Evolutionary conservation across 116 monocot genomes (phyloP).

Genomic region (Posidonia oceanica): DNA sequence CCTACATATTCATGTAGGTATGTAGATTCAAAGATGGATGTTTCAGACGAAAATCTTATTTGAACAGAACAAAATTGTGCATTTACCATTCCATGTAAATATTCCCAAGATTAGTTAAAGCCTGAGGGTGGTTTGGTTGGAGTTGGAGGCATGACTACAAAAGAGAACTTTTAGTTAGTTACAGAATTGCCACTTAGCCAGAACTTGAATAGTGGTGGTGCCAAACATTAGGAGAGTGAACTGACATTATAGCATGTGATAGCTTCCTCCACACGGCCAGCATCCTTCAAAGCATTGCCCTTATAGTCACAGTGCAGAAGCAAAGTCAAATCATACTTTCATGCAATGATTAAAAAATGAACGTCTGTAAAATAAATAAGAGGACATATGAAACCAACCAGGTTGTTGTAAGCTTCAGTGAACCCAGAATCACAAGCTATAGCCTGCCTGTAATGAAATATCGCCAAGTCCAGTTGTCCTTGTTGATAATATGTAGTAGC

Average conservation of each 20-base stretch:
- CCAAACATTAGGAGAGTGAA: constrained; percentile 3
- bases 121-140: constrained; percentile 96
- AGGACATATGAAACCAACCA: constrained; percentile 35
- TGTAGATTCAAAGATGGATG: not conserved
- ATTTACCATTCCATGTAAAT: constrained; percentile 95
- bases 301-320: constrained; percentile 7
- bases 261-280: constrained; percentile 83
- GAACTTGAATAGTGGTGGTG: not conserved
- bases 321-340: not conserved
- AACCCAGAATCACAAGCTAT: constrained; percentile 73
- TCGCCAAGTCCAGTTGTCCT: constrained; percentile 93
- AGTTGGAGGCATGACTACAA: constrained; percentile 74
- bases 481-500: constrained; percentile 59
- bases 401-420: constrained; percentile 92
- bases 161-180: not conserved
- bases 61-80: not conserved
- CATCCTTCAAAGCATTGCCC: constrained; percentile 98
- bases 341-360: too few relatives aligned
- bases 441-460: constrained; percentile 87
- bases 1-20: constrained; percentile 25
- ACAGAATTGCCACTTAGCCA: not conserved
- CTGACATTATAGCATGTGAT: constrained; percentile 68
- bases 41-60: not conserved
- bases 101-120: constrained; percentile 95
- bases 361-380: not conserved